Percentiles rank a stretch among this genome's conserved stretches.
Evolutionary conservation across 2,329 filamentous ascomycete genomes (phyloP).

Genomic region (Aspergillus melleus): DNA sequence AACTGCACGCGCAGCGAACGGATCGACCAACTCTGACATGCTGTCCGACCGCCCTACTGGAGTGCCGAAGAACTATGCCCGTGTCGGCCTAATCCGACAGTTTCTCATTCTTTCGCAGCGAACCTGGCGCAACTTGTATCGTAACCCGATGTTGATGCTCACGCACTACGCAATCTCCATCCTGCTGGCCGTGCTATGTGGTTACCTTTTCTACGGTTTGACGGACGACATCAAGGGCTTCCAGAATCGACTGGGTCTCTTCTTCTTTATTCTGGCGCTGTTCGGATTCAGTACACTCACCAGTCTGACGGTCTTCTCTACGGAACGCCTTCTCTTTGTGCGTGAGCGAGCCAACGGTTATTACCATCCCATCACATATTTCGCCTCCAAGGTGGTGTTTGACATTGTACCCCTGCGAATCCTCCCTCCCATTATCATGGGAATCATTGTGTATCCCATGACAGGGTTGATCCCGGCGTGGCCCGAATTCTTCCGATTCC

Average conservation of each 20-base stretch:
- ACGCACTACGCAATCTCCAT: conserved; percentile 98
- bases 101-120: conserved; percentile 86
- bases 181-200: conserved; percentile 86
- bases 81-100: conserved; percentile 76
- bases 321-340: conserved; percentile 86
- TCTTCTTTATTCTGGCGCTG: conserved; percentile 93
- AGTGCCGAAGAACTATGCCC: conserved; percentile 76
- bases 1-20: conserved; percentile 67
- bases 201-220: conserved; percentile 93
- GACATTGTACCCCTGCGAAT: conserved; percentile 94
- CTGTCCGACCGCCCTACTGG: conserved; percentile 48
- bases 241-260: conserved; percentile 93
- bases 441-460: conserved; percentile 96
- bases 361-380: conserved; percentile 92
- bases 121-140: conserved; percentile 96
- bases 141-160: conserved; percentile 97
- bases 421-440: conserved; percentile 92
- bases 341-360: conserved; percentile 95
- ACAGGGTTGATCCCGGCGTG: conserved; percentile 83
- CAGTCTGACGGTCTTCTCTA: conserved; percentile 87
- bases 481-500: conserved; percentile 84
- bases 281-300: conserved; percentile 97
- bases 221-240: conserved; percentile 96
- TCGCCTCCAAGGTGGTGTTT: conserved; percentile 94
- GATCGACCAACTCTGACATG: conserved; percentile 59